These are phyloP conservation scores for Plasmodium gaboni DNA, from an alignment of 169 alveolate genomes.

Conservation along the genomic window DNA sequence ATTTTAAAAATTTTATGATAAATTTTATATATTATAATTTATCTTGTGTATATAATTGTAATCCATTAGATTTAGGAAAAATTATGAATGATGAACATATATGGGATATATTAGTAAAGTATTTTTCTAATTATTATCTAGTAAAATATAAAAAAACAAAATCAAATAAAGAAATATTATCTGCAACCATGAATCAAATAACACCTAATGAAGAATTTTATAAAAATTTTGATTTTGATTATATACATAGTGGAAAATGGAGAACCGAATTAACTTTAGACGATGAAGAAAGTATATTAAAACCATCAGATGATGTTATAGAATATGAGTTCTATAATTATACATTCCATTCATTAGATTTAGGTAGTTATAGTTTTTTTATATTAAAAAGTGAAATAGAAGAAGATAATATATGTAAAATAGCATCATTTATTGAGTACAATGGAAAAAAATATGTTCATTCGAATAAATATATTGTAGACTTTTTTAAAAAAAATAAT, in stretches of 20 bases:
- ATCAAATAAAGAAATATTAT: not conserved
- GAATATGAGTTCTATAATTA: constrained; percentile 75
- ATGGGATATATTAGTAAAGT: constrained; percentile 49
- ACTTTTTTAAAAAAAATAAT: constrained; percentile 56
- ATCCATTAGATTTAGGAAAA: constrained; percentile 38
- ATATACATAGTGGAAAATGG: constrained; percentile 72
- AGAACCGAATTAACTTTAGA: constrained; percentile 42
- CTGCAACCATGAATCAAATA: constrained; percentile 17
- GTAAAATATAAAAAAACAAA: constrained; percentile 51
- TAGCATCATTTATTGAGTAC: constrained; percentile 50
- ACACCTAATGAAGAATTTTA: constrained; percentile 20
- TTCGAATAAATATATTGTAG: constrained; percentile 26
- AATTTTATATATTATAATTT: constrained; percentile 65
- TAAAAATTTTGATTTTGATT: constrained; percentile 47
- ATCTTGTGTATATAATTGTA: constrained; percentile 56
- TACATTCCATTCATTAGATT: constrained; percentile 55
- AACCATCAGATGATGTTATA: constrained; percentile 53
- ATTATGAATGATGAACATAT: constrained; percentile 57
- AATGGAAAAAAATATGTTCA: constrained; percentile 72
- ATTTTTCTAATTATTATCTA: constrained; percentile 43
- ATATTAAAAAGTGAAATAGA: constrained; percentile 50
- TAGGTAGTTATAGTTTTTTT: constrained; percentile 44
- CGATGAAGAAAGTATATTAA: constrained; percentile 57
- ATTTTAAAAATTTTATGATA: constrained; percentile 68
- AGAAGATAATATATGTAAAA: constrained; percentile 59